phyloP scores from a whole-genome alignment of 1,284 basidiomycete genomes.

The Jaminaea rosea region DNA sequence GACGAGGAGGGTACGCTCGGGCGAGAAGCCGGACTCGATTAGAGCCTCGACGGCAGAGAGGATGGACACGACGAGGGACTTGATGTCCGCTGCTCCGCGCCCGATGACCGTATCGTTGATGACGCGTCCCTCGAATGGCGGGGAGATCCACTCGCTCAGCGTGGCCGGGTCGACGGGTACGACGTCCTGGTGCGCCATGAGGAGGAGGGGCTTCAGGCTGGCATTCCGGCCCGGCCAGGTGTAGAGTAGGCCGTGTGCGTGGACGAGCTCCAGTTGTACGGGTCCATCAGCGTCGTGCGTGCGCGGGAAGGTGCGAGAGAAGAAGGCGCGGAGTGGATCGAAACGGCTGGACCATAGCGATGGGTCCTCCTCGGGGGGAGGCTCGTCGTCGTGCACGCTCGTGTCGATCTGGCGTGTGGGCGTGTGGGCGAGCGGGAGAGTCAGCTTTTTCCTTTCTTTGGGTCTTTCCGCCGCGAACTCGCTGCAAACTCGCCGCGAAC shows the following conservation, averaged over 20 bases:
- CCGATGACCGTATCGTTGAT: conserved; percentile 53
- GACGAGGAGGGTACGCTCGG: conserved; percentile 53
- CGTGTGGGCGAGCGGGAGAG: not conserved
- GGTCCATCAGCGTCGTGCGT: conserved; percentile 3
- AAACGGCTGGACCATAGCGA: conserved; percentile 20
- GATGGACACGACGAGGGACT: conserved; percentile 50
- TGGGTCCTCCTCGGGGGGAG: conserved; percentile 19
- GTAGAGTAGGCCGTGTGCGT: conserved; percentile 54
- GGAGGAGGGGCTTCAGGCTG: conserved; percentile 58
- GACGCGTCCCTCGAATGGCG: conserved; percentile 52
- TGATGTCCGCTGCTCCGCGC: conserved; percentile 36
- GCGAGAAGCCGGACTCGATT: conserved; percentile 48
- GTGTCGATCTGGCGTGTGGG: conserved; percentile 28
- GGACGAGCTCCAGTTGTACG: conserved; percentile 21
- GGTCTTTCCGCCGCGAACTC: too few relatives aligned
- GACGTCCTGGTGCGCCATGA: conserved; percentile 62
- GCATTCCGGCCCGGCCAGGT: conserved; percentile 57
- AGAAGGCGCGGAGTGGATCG: conserved; percentile 21
- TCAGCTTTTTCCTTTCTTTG: not conserved
- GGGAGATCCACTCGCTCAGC: conserved; percentile 50
- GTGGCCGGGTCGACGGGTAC: conserved; percentile 53
- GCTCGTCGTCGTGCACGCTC: conserved; percentile 26
- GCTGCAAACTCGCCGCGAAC: not conserved
- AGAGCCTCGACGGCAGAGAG: conserved; percentile 52
- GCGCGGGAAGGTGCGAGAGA: conserved; percentile 18